Evolutionary conservation across 768 basidiomycete genomes (phyloP).

Genomic region (Mycena capillaripes): DNA sequence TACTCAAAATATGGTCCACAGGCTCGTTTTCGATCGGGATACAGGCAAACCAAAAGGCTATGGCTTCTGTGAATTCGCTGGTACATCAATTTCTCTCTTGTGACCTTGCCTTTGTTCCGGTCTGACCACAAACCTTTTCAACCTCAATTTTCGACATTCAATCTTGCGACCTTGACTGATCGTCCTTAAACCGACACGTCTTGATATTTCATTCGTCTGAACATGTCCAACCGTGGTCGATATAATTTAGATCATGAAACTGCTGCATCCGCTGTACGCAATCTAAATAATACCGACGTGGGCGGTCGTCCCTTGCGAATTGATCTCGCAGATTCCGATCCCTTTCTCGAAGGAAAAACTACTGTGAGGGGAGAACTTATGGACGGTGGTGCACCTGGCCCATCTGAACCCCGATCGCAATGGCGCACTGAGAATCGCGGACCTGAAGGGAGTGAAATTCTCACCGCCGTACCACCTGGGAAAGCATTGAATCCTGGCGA

Average conservation of each 20-base stretch:
- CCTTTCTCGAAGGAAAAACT: slow-evolving; percentile 92
- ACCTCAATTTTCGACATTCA: slow-evolving; percentile 18
- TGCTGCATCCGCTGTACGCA: slow-evolving; percentile 94
- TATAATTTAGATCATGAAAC: slow-evolving; percentile 88
- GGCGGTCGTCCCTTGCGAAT: slow-evolving; percentile 94
- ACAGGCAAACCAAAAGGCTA: slow-evolving; percentile 97
- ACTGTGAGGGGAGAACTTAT: slow-evolving; percentile 87
- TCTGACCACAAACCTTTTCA: slow-evolving; percentile 43
- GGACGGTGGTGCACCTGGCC: slow-evolving; percentile 73
- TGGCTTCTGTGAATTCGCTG: slow-evolving; percentile 94
- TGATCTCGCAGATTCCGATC: slow-evolving; percentile 94
- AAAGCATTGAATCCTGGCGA: slow-evolving; percentile 79
- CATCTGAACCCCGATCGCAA: slow-evolving; percentile 66
- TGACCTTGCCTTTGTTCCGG: slow-evolving; percentile 40
- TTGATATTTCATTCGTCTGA: slow-evolving; percentile 30
- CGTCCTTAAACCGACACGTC: slow-evolving; percentile 19
- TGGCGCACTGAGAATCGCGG: slow-evolving; percentile 60
- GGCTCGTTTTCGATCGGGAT: slow-evolving; percentile 90
- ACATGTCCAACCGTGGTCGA: slow-evolving; percentile 28
- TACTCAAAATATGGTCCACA: slow-evolving; percentile 53
- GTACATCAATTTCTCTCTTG: slow-evolving; percentile 65
- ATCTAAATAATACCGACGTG: slow-evolving; percentile 93
- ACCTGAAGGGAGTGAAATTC: slow-evolving; percentile 66
- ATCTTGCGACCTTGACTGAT: slow-evolving; percentile 12
- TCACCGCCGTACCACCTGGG: slow-evolving; percentile 81